Conservation (phyloP, 140 eudicot genomes). For the Oenanthe javanica region DNA sequence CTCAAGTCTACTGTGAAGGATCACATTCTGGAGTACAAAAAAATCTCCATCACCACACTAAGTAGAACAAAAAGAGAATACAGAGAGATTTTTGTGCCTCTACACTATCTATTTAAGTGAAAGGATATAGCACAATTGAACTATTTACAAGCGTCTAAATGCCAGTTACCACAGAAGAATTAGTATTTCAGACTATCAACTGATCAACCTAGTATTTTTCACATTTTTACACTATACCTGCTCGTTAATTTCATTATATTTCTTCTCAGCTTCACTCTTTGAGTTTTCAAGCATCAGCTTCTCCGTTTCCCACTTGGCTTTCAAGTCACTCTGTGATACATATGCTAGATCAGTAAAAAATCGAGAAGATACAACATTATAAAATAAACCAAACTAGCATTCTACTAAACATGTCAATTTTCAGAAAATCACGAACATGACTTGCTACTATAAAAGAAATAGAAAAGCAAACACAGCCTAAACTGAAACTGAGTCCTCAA, state of each 20-base stretch:
- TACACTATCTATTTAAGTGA: not conserved
- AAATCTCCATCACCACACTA: not conserved
- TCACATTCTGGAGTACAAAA: conserved; percentile 37
- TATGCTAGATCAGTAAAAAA: not conserved
- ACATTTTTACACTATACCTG: conserved; percentile 19
- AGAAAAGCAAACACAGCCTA: not conserved
- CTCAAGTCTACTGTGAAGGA: conserved; percentile 73
- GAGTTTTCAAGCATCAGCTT: conserved; percentile 45
- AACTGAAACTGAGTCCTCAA: not conserved
- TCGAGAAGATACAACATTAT: not conserved
- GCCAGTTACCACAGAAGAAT: not conserved
- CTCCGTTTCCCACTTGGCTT: conserved; percentile 73
- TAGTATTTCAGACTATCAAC: not conserved
- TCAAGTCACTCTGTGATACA: conserved; percentile 39
- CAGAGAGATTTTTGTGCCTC: not conserved
- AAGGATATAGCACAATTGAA: not conserved
- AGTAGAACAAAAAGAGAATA: no score
- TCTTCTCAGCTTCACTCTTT: conserved; percentile 59
- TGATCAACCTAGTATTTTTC: not conserved
- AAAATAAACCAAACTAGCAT: not conserved
- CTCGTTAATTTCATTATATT: conserved; percentile 60
- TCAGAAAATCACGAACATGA: not conserved
- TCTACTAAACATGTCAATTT: not conserved
- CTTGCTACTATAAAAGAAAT: not conserved
- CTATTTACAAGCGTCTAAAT: not conserved